Conservation (phyloP, 2,329 filamentous ascomycete species). For the Gremmenia infestans region DNA sequence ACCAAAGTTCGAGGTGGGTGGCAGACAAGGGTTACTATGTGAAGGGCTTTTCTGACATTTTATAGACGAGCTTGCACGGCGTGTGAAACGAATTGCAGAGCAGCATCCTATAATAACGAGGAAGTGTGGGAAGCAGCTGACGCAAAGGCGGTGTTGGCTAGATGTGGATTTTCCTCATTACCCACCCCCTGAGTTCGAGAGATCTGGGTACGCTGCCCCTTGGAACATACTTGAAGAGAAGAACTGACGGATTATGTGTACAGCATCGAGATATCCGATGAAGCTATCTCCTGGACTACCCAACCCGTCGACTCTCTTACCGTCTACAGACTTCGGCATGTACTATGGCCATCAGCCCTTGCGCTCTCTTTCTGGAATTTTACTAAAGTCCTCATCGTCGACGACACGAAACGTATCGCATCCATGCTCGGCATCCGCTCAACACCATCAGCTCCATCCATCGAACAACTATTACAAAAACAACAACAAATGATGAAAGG, state of each 20-base stretch:
- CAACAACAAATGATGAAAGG: conserved; percentile 21
- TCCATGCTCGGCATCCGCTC: conserved; percentile 42
- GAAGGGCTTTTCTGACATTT: conserved; percentile 14
- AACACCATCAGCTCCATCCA: conserved; percentile 12
- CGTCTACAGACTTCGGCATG: conserved; percentile 42
- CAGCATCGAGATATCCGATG: conserved; percentile 47
- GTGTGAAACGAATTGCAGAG: conserved; percentile 39
- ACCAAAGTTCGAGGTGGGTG: conserved; percentile 24
- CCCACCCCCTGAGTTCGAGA: conserved; percentile 55
- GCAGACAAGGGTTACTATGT: background rate
- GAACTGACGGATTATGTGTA: conserved; percentile 19
- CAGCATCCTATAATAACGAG: conserved; percentile 39
- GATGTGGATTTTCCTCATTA: conserved; percentile 54
- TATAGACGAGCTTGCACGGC: conserved; percentile 42
- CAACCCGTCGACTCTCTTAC: conserved; percentile 44
- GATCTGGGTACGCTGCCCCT: conserved; percentile 49
- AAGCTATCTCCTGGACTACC: conserved; percentile 44
- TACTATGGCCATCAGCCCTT: conserved; percentile 50
- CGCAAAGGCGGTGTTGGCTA: conserved; percentile 51
- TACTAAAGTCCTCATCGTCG: conserved; percentile 41
- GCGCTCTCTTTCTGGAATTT: conserved; percentile 49
- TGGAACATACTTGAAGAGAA: background rate
- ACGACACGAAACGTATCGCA: conserved; percentile 38
- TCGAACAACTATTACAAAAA: conserved; percentile 23
- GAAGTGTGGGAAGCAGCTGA: conserved; percentile 44